phyloP scores from a whole-genome alignment of 2,329 filamentous ascomycete genomes.

The Ophiosphaerella narmari region DNA sequence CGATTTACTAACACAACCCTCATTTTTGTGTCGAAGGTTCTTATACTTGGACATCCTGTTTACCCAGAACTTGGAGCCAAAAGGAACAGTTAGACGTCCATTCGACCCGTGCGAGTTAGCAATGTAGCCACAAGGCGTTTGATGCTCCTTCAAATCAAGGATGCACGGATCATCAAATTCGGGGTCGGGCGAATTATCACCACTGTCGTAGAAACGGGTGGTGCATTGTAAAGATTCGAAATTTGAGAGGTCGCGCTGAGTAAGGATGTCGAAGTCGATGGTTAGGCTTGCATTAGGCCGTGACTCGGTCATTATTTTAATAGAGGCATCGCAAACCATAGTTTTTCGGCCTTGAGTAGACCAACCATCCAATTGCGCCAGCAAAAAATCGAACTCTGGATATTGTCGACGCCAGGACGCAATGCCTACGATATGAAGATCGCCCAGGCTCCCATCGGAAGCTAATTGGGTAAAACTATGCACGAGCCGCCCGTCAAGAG shows the following conservation, averaged over 20 bases:
- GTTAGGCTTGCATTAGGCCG: conserved; percentile 40
- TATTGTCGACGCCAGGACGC: conserved; percentile 40
- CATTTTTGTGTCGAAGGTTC: conserved; percentile 21
- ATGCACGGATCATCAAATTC: conserved; percentile 25
- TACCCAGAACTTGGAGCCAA: conserved; percentile 53
- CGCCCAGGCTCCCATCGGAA: conserved; percentile 30
- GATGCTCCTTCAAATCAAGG: conserved; percentile 27
- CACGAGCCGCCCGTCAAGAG: conserved; percentile 38
- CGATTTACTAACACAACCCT: conserved; percentile 33
- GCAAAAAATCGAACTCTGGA: conserved; percentile 36
- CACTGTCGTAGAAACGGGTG: conserved; percentile 43
- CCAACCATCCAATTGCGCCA: conserved; percentile 23
- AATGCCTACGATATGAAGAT: conserved; percentile 40
- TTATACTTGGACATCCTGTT: conserved; percentile 39
- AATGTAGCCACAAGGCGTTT: conserved; percentile 25
- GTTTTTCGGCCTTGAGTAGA: conserved; percentile 37
- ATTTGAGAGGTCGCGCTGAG: conserved; percentile 36
- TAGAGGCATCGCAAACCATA: conserved; percentile 48
- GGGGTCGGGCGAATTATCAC: conserved; percentile 24
- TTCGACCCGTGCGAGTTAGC: conserved; percentile 15
- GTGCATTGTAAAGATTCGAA: conserved; percentile 39
- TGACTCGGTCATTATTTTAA: conserved; percentile 48
- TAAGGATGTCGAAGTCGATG: conserved; percentile 40
- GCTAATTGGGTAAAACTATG: conserved; percentile 48
- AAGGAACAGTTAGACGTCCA: conserved; percentile 38